These are phyloP conservation scores for Pestalotiopsis fici DNA, from an alignment of 2,329 filamentous ascomycete genomes.

Conservation along the genomic window DNA sequence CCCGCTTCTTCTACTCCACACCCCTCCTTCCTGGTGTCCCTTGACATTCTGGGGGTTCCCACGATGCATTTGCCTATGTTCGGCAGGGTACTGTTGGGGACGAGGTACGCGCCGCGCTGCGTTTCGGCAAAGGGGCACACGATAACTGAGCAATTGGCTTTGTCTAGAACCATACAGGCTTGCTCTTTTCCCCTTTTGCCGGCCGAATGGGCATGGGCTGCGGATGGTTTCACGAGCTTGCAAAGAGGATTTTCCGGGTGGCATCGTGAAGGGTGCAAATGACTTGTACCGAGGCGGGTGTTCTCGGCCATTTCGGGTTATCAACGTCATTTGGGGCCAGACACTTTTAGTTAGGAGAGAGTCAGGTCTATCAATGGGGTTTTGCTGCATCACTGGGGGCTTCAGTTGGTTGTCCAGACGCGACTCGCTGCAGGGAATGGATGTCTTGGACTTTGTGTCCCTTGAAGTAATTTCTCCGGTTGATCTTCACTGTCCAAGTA, in stretches of 20 bases:
- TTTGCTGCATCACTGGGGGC: slow-evolving; percentile 18
- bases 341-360: background rate
- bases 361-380: background rate
- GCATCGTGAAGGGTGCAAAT: slow-evolving; percentile 20
- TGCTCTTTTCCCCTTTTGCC: background rate
- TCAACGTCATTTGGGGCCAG: slow-evolving; percentile 8
- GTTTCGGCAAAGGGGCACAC: slow-evolving; percentile 11
- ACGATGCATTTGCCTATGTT: background rate
- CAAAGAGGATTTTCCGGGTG: slow-evolving; percentile 36
- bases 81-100: background rate
- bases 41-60: background rate
- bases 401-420: background rate
- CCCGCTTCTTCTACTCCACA: slow-evolving; percentile 7
- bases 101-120: background rate
- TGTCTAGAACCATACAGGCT: background rate
- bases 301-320: slow-evolving; percentile 26
- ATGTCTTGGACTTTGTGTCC: background rate
- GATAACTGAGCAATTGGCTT: slow-evolving; percentile 14
- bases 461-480: background rate
- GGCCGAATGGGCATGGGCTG: slow-evolving; percentile 1
- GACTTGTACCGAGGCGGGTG: slow-evolving; percentile 27
- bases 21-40: background rate
- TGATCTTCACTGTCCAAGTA: background rate
- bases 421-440: background rate
- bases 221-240: background rate